These are phyloP conservation scores for Triangularia setosa DNA, from an alignment of 2,329 filamentous ascomycete genomes.

Conservation along the genomic window DNA sequence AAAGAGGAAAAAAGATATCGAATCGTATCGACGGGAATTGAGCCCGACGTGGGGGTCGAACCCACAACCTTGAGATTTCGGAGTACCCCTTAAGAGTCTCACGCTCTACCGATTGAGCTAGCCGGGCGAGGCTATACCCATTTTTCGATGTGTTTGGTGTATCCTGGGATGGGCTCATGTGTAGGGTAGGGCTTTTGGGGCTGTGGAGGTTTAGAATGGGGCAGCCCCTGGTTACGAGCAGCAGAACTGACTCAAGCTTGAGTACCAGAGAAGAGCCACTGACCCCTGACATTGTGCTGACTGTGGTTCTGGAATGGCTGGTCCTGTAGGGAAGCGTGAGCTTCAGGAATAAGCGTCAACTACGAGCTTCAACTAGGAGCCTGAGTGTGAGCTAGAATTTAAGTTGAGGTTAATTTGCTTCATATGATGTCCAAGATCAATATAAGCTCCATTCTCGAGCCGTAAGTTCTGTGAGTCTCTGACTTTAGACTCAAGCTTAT, in stretches of 20 bases:
- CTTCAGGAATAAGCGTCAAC: not conserved
- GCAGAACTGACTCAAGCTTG: not conserved
- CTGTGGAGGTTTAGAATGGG: not conserved
- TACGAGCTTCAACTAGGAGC: not conserved
- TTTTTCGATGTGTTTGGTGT: not conserved
- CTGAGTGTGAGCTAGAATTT: not conserved
- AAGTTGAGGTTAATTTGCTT: not conserved
- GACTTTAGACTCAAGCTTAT: no score
- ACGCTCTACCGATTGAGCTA: conserved; percentile 72
- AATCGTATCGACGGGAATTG: conserved; percentile 2
- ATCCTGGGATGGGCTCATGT: not conserved
- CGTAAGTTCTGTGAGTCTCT: not conserved
- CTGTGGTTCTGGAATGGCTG: not conserved
- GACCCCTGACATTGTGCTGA: not conserved
- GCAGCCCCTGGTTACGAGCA: not conserved
- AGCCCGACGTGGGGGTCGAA: conserved; percentile 6
- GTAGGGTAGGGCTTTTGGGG: not conserved
- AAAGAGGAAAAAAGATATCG: not conserved
- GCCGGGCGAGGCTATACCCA: conserved; percentile 38
- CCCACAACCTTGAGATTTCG: conserved; percentile 8
- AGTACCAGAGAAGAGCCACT: not conserved
- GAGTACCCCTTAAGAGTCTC: conserved; percentile 55
- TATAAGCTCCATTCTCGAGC: not conserved
- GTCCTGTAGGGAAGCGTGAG: not conserved
- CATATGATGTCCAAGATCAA: not conserved